Base-by-base conservation (phyloP, 352 stramenopile species). In the Phytophthora melonis region DNA sequence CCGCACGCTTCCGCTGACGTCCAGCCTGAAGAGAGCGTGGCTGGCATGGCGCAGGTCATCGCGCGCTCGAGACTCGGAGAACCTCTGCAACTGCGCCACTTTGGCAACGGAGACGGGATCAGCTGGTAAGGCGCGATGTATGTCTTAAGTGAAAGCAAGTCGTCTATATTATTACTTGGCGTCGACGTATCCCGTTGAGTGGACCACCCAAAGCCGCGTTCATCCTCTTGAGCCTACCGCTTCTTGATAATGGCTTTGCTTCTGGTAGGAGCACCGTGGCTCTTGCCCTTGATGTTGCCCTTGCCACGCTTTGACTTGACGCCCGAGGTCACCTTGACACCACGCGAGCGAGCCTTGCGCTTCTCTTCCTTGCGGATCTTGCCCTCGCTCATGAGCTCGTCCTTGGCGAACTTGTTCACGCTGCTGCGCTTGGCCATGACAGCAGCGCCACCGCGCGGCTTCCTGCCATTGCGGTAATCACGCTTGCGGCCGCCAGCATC, bases 351-450 rank as follows among this genome's bases (percentile, higher is more conserved):
- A 56, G 85, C 87, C 74, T 96, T 96, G 53, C 89, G 88, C 69
- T 84, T 88, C 77, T 96, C 88, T 70, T 95, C 89, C 72, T 96
- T 95, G 63, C 89, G 89, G 67, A 96, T 96, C 75, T 87, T 91
- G 57, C 64, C 75, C 66, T 96, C 89, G 56, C 75, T 87, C 57
- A 93, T 78, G 63, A 96, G 66, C 67, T 96, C 89, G 66, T 89
- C 78, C 80, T 94, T 95, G 47, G 83, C 88, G 69, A 89, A 78
- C 70, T 91, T 91, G 82, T 96, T 96, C 27, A 90, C 86, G 23
- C 74, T 81, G 34, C 64, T 77, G 47, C 76, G 86, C 39, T 75
- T 81, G 6, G 66, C 65, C 67, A 81, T 75, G 60, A 2, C 23
- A 25, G 75, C 65, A 30, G 66, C 63, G 16, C 43, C 67, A 70